Evolutionary conservation across 306 rosid genomes (phyloP).

Genomic region (Sophora flavescens): DNA sequence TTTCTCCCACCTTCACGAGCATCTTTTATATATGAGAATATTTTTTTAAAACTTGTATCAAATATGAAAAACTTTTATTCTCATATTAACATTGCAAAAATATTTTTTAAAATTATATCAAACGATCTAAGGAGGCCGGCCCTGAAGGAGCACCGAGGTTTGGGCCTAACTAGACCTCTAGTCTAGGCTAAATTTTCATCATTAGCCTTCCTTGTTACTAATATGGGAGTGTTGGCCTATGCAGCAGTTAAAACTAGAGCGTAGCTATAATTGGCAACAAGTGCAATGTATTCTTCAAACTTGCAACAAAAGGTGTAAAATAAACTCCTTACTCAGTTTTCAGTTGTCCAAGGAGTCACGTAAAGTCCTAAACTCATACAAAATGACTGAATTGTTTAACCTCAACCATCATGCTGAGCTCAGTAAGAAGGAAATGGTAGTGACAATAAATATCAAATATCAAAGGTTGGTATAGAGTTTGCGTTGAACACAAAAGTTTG

Average conservation of each 20-base stretch:
- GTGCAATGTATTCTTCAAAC: slow-evolving; percentile 26
- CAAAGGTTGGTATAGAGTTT: slow-evolving; percentile 45
- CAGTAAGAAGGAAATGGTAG: slow-evolving; percentile 36
- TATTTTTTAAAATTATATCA: no score
- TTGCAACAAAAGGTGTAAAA: slow-evolving; percentile 35
- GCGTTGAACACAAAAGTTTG: slow-evolving; percentile 29
- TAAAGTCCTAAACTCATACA: slow-evolving; percentile 9
- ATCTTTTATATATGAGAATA: no score
- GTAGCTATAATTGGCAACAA: slow-evolving; percentile 17
- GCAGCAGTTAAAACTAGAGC: slow-evolving; percentile 9
- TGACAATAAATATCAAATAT: slow-evolving; percentile 23
- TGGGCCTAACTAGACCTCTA: not conserved
- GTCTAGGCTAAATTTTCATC: not conserved
- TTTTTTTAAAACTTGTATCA: no score
- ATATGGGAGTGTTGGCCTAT: slow-evolving; percentile 25
- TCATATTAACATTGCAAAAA: no score
- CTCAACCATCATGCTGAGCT: slow-evolving; percentile 29
- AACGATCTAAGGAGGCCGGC: no score
- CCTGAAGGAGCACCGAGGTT: not conserved
- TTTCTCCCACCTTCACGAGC: no score
- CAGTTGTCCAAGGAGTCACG: slow-evolving; percentile 36
- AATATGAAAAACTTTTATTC: no score
- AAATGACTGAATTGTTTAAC: not conserved
- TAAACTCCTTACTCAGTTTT: not conserved
- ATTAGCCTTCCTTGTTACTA: not conserved